A percentile compares a stretch with the other conserved stretches of the same genome.
These are phyloP conservation scores for Cymbopogon citratus DNA, from an alignment of 176 grass and related monocot genomes.

Conservation along the genomic window DNA sequence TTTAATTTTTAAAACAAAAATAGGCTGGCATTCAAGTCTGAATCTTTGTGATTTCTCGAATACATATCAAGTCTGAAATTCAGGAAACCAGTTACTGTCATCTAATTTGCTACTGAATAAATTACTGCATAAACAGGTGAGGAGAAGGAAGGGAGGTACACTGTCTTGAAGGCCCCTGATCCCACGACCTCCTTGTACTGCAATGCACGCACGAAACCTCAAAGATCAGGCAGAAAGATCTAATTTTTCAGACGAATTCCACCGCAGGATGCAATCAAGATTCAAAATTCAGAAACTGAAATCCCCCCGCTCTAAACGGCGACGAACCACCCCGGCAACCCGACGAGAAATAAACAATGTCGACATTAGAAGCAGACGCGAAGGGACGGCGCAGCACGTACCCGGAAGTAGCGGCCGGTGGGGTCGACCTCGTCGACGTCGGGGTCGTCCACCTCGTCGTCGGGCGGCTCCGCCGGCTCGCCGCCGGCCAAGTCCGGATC, in stretches of 20 bases:
- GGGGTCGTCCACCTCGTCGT: slow-evolving; percentile 31
- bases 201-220: neutral
- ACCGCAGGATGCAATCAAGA: neutral
- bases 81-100: neutral
- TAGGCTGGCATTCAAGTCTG: neutral
- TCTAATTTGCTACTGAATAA: neutral
- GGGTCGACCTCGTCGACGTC: slow-evolving; percentile 45
- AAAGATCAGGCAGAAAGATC: neutral
- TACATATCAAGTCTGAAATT: neutral
- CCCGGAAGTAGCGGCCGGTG: slow-evolving; percentile 45
- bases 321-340: neutral
- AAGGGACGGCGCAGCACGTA: neutral
- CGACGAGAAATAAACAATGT: neutral
- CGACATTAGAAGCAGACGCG: neutral
- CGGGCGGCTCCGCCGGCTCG: slow-evolving; percentile 35
- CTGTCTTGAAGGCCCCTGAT: slow-evolving; percentile 48
- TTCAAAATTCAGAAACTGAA: neutral
- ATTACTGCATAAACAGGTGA: neutral
- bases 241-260: neutral
- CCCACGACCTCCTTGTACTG: slow-evolving; percentile 53
- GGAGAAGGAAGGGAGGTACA: slow-evolving; percentile 30
- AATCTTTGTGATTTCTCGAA: neutral
- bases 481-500: neutral
- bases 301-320: neutral
- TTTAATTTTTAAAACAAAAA: neutral